Percentiles rank a stretch among this genome's conserved stretches.
phyloP scores from a whole-genome alignment of 2,329 filamentous ascomycete genomes.

The Fusarium tuaranense region DNA sequence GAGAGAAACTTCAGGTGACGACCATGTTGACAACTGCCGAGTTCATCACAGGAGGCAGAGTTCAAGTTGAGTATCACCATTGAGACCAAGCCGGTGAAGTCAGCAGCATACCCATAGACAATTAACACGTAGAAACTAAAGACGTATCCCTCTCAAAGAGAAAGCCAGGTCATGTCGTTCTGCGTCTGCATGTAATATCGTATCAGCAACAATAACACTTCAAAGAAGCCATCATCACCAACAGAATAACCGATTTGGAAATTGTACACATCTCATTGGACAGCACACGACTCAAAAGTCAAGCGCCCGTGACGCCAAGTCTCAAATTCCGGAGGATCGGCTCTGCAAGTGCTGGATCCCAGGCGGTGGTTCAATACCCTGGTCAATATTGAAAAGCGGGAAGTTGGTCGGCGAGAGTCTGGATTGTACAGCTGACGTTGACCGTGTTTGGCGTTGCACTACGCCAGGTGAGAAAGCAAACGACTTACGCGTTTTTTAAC shows the following conservation, averaged over 20 bases:
- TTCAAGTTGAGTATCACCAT: background rate
- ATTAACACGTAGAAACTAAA: background rate
- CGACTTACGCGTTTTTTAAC: background rate
- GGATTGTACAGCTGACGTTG: background rate
- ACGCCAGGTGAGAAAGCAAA: background rate
- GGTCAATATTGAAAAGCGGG: background rate
- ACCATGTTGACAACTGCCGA: background rate
- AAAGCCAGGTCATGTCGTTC: background rate
- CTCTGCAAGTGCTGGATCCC: background rate
- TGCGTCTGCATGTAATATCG: background rate
- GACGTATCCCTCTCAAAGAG: background rate
- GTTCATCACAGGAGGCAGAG: background rate
- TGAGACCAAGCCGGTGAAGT: background rate
- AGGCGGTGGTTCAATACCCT: background rate
- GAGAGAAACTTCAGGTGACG: background rate
- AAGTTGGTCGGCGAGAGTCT: no score
- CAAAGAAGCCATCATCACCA: background rate
- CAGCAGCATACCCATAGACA: background rate
- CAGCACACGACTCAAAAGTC: background rate
- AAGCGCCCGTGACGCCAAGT: conserved; percentile 4
- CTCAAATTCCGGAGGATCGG: conserved; percentile 2
- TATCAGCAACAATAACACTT: background rate
- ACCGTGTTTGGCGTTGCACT: background rate
- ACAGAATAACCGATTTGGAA: background rate
- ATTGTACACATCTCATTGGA: background rate